Conservation (phyloP, 2,329 filamentous ascomycete species). For the Didymosphaeria variabile region DNA sequence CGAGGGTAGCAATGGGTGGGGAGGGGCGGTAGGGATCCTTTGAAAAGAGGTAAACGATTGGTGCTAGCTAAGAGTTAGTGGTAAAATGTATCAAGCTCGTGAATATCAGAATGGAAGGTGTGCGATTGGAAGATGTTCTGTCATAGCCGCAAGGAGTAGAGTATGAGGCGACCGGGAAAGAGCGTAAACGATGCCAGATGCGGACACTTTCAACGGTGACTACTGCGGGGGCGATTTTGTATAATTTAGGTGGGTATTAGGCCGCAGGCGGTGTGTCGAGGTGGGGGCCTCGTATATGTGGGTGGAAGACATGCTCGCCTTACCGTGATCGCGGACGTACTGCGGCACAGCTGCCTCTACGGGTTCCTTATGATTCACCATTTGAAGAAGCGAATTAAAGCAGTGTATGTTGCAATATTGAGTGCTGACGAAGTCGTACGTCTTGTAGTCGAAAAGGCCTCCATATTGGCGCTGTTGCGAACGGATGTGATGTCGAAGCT, state of each 20-base stretch:
- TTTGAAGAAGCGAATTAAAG: neutral
- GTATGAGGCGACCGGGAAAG: neutral
- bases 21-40: constrained; percentile 52
- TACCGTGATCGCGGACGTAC: constrained; percentile 39
- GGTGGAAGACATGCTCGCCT: constrained; percentile 13
- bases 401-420: neutral
- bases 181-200: neutral
- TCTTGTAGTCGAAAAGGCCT: neutral
- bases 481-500: neutral
- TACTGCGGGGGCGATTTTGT: neutral
- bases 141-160: neutral
- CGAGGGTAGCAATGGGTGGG: constrained; percentile 48
- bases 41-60: constrained; percentile 52
- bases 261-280: too few species aligned
- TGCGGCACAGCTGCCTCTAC: constrained; percentile 28
- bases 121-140: neutral
- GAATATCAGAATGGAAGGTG: neutral
- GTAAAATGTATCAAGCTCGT: neutral
- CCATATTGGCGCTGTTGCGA: neutral
- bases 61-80: constrained; percentile 36
- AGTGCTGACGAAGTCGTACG: neutral
- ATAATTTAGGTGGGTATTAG: neutral
- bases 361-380: neutral
- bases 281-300: neutral
- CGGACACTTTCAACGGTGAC: neutral